phyloP scores from a whole-genome alignment of 192 early-diverging fungal species.

The Entophlyctis luteolus region DNA sequence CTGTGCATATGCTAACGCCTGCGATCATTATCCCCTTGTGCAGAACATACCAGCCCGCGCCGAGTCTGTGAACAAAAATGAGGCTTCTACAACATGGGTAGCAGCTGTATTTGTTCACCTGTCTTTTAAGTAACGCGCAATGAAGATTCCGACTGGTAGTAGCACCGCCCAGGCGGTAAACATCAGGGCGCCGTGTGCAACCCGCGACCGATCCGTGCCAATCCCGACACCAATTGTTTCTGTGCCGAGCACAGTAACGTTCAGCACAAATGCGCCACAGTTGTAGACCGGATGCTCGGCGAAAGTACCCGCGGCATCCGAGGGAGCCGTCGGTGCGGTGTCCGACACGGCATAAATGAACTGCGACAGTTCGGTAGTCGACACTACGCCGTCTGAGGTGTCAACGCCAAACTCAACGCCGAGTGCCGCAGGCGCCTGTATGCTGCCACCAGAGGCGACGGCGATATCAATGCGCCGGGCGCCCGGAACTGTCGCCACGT shows the following conservation, averaged over 20 bases:
- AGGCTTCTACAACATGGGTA: no score
- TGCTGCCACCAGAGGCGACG: background rate
- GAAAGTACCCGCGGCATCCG: background rate
- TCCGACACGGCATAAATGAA: no score
- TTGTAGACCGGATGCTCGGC: background rate
- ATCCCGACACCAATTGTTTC: no score
- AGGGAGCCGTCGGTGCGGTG: background rate
- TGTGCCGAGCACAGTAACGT: no score
- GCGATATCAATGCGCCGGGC: background rate
- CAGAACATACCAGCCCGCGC: constrained; percentile 33
- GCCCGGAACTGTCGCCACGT: background rate
- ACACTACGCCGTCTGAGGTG: no score
- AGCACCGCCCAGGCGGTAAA: constrained; percentile 43
- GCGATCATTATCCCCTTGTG: constrained; percentile 30
- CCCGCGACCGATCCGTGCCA: no score
- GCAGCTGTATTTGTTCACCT: constrained; percentile 5
- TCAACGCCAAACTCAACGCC: background rate
- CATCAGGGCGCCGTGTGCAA: constrained; percentile 52
- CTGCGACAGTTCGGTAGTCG: no score
- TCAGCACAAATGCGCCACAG: no score
- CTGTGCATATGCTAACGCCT: background rate
- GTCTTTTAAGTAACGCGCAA: constrained; percentile 38
- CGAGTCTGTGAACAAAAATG: no score
- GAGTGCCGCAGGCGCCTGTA: background rate
- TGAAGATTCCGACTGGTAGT: constrained; percentile 39